Conservation (phyloP, 345 rosid species). For the Turritis glabra region DNA sequence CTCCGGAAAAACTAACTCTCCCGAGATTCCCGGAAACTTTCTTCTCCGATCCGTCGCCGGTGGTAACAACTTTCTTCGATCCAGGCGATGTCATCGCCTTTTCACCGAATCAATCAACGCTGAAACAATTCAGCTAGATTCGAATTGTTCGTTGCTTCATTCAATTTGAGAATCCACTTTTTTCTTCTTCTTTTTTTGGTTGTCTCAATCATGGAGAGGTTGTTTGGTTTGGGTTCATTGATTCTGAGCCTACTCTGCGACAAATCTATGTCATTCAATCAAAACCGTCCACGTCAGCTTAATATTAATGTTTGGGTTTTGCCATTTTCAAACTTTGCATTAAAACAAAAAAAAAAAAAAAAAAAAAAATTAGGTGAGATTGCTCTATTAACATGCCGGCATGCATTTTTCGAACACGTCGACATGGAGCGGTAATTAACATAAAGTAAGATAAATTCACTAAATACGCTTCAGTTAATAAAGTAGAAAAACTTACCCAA, state of each 20-base stretch:
- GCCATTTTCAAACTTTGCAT: neutral
- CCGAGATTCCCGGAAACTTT: constrained; percentile 23
- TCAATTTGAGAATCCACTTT: neutral
- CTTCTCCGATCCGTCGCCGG: constrained; percentile 39
- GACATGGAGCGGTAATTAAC: no score
- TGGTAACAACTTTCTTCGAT: constrained; percentile 25
- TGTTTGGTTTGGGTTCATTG: constrained; percentile 6
- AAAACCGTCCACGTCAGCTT: neutral
- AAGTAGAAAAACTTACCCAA: no score
- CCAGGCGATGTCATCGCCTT: constrained; percentile 36
- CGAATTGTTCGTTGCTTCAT: neutral
- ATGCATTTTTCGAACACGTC: no score
- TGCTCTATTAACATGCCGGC: no score
- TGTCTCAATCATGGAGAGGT: constrained; percentile 10
- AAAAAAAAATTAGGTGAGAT: no score
- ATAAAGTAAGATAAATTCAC: neutral
- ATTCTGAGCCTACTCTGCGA: neutral
- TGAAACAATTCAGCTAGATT: neutral
- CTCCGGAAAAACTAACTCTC: constrained; percentile 13
- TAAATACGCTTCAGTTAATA: neutral
- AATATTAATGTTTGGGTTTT: neutral
- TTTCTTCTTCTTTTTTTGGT: neutral
- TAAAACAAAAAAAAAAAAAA: neutral
- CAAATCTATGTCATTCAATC: neutral
- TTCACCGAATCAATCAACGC: neutral